Base-by-base conservation (phyloP, 1,139 yeast species). In the Suhomyces choctaworum region DNA sequence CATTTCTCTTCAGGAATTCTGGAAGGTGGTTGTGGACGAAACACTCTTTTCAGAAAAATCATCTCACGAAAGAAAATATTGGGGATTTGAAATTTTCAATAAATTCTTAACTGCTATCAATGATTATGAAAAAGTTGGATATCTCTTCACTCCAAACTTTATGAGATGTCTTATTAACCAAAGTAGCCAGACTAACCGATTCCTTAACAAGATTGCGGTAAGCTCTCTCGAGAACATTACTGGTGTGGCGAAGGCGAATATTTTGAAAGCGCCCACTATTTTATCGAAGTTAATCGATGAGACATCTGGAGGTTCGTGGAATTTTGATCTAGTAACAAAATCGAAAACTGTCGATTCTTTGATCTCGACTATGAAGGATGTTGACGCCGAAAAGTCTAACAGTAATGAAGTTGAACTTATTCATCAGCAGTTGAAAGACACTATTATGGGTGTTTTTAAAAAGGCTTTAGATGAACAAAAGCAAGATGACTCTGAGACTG, bases 51-150 rank as follows among this genome's bases (percentile, higher is more conserved):
- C 88, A 4, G 79, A 76, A 21, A 78, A 83, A 45, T 72, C 96
- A 0, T 86, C 96, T 1, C 79, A 82, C 28, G 97, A 90, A 58
- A 73, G 96, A 42, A 92, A 90, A 54, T 86, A 74, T 57, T 77
- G 88, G 77, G 98, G 97, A 0, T 78, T 90, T 50, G 85, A 85
- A 48, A 73, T 90, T 5, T 79, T 90, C 46, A 66, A 61, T 24
- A 66, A 73, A 32, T 70, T 79, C 31, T 56, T 82, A 19, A 47
- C 36, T 34, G 41, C 58, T 8, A 43, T 60, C 1, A 44, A 65
- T 3, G 55, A 70, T 0, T 47, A 59, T 1, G 51, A 58, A 2
- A 55, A 60, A 19, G 54, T 82, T 1, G 47, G 60, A 2, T 36
- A 50, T 20, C 51, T 88, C 2, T 76, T 90, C 52, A 76, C 89